These are phyloP conservation scores for Rhodotorula sp. DNA, from an alignment of 1,284 basidiomycete species.

Conservation along the genomic window DNA sequence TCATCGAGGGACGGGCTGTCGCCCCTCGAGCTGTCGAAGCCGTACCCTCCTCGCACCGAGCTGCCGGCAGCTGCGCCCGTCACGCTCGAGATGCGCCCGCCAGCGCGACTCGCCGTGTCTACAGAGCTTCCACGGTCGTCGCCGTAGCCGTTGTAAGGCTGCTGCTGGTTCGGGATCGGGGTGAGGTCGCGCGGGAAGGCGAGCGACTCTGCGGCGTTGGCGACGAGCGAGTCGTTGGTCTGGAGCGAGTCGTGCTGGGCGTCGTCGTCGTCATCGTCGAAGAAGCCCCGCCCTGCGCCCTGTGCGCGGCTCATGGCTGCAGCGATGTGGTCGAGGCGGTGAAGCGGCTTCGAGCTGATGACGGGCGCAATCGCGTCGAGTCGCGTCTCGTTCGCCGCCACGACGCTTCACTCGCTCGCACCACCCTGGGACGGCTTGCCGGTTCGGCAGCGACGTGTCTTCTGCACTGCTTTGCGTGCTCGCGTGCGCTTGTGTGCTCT, in stretches of 20 bases:
- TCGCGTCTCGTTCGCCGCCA: too few relatives aligned
- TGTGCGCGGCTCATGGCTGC: conserved; percentile 8
- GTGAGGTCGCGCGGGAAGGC: conserved; percentile 7
- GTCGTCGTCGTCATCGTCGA: conserved; percentile 34
- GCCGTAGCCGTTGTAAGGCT: neutral
- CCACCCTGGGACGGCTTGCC: too few relatives aligned
- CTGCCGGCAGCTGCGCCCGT: conserved; percentile 26
- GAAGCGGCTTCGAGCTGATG: neutral
- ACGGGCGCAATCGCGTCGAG: too few relatives aligned
- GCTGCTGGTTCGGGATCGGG: neutral
- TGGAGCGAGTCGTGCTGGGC: conserved; percentile 15
- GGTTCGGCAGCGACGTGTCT: too few relatives aligned
- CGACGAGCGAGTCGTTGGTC: neutral
- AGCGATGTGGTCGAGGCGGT: neutral
- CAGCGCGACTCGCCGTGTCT: neutral
- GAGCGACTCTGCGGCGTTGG: conserved; percentile 12
- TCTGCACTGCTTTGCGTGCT: too few relatives aligned
- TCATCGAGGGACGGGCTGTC: conserved; percentile 32
- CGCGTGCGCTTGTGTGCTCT: neutral
- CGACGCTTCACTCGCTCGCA: neutral
- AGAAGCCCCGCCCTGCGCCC: conserved; percentile 16
- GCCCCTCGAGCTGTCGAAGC: conserved; percentile 18
- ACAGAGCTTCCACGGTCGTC: conserved; percentile 10
- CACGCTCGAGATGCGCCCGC: conserved; percentile 10
- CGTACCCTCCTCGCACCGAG: conserved; percentile 12